A percentile compares a stretch with the other conserved stretches of the same genome.
Evolutionary conservation across 2,329 filamentous ascomycete genomes (phyloP).

Genomic region (Huntiella bhutanensis): DNA sequence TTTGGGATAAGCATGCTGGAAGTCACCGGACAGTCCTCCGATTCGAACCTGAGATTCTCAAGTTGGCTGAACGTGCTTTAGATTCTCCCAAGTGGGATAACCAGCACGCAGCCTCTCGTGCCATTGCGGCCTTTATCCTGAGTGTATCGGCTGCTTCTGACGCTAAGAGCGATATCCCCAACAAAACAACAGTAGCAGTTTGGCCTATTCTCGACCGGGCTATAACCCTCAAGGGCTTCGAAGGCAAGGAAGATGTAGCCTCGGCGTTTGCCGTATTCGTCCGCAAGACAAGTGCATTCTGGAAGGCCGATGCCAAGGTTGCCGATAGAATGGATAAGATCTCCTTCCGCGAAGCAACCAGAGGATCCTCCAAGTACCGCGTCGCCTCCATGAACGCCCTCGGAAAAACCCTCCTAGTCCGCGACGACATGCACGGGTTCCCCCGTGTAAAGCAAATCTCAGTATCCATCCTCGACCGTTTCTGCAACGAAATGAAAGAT

Average conservation of each 20-base stretch:
- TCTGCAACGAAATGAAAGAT: constrained; percentile 19
- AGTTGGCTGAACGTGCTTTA: constrained; percentile 46
- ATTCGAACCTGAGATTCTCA: constrained; percentile 67
- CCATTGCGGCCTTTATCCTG: constrained; percentile 46
- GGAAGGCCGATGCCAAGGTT: constrained; percentile 31
- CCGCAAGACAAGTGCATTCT: constrained; percentile 39
- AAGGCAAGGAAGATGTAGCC: constrained; percentile 73
- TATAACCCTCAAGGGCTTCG: constrained; percentile 75
- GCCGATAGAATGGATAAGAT: constrained; percentile 60
- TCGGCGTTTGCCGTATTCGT: constrained; percentile 64
- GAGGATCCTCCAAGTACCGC: constrained; percentile 72
- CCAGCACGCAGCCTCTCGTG: constrained; percentile 71
- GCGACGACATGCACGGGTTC: constrained; percentile 40
- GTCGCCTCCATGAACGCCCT: constrained; percentile 55
- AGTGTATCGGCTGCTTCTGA: constrained; percentile 25
- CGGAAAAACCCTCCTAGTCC: constrained; percentile 50
- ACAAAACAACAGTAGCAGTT: constrained; percentile 39
- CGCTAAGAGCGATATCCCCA: constrained; percentile 38
- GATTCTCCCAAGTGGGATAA: constrained; percentile 75
- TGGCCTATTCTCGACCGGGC: constrained; percentile 77
- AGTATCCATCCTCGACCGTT: too few species aligned
- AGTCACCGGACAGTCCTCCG: constrained; percentile 64
- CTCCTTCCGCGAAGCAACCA: constrained; percentile 67
- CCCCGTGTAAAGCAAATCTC: constrained; percentile 39
- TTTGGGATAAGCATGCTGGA: constrained; percentile 82